Percentiles rank a stretch among this genome's conserved stretches.
phyloP scores from a whole-genome alignment of 345 rosid genomes.

The Arabidopsis arenosa region DNA sequence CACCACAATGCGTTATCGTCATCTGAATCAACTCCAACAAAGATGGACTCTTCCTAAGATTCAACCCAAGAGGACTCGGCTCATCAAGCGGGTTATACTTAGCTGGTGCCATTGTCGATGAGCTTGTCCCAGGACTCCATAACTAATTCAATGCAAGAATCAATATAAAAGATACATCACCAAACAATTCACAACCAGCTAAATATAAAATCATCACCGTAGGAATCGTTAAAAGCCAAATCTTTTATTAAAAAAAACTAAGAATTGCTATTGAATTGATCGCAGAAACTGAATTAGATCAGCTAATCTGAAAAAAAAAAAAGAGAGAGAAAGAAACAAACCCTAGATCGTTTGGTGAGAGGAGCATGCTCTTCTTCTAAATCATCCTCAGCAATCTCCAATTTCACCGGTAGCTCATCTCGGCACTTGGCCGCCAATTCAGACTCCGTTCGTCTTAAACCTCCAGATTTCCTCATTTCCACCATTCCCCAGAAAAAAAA shows the following conservation, averaged over 20 bases:
- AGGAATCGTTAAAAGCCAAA: background rate
- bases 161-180: background rate
- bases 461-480: conserved; percentile 78
- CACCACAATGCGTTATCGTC: conserved; percentile 73
- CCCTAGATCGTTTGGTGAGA: conserved; percentile 73
- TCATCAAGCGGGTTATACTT: conserved; percentile 88
- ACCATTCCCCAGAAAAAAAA: conserved; percentile 54
- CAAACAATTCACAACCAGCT: background rate
- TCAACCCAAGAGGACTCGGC: conserved; percentile 95
- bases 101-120: conserved; percentile 55
- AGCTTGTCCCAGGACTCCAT: conserved; percentile 70
- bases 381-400: conserved; percentile 77
- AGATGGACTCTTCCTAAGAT: conserved; percentile 92
- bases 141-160: conserved; percentile 40
- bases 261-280: background rate
- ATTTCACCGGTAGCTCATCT: conserved; percentile 73
- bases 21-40: conserved; percentile 92
- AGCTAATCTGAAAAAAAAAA: conserved; percentile 51
- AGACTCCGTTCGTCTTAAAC: conserved; percentile 51
- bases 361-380: conserved; percentile 77
- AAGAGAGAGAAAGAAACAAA: conserved; percentile 48
- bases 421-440: conserved; percentile 51
- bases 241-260: background rate
- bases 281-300: conserved; percentile 11
- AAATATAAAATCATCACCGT: background rate